Base-by-base conservation (phyloP, 352 stramenopile species). In the Globisporangium camurandrum region DNA sequence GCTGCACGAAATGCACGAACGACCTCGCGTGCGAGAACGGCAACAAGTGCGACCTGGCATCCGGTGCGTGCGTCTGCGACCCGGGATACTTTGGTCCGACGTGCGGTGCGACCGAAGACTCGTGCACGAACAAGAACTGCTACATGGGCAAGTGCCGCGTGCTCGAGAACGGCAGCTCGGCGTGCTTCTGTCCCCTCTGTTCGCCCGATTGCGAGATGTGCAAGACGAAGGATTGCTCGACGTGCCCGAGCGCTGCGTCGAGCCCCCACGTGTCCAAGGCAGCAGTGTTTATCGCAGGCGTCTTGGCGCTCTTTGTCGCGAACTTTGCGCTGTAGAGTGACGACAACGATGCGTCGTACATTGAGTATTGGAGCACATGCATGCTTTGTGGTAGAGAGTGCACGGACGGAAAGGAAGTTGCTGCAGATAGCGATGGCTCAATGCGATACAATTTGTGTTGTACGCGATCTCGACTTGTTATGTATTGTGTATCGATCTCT, bases 1-100 rank as follows among this genome's bases (percentile, higher is more conserved):
- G 64, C 19, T 71, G 64, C 53, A 52, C 53, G 41, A 66, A 70
- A 49, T 71, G 64, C 59, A 70, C 61, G 24, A 66, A 62, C 27
- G 59, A 71, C 49, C 58, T 53, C 27, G 64, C 57, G 24, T 71
- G 64, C 40, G 49, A 71, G 57, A 71, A 71, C 54, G 34, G 34
- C 51, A 61, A 63, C 45, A 34, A 36, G 20, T 71, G 64, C 45
- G 44, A 71, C 46, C 34, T 61, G 9, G 57, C 48, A 17, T 37
- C 46, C 3, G 64, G 64, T 23, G 22, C 38, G 31, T 71, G 64
- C 49, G 43, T 66, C 22, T 71, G 63, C 51, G 54, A 59, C 19
- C 34, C 55, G 4, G 63, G 63, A 11, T 71, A 61, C 57, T 67
- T 51, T 41, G 63, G 63, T 24, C 39, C 54, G 14, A 66, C 61